phyloP scores from a whole-genome alignment of 441 rosid genomes.

The California macrophylla region DNA sequence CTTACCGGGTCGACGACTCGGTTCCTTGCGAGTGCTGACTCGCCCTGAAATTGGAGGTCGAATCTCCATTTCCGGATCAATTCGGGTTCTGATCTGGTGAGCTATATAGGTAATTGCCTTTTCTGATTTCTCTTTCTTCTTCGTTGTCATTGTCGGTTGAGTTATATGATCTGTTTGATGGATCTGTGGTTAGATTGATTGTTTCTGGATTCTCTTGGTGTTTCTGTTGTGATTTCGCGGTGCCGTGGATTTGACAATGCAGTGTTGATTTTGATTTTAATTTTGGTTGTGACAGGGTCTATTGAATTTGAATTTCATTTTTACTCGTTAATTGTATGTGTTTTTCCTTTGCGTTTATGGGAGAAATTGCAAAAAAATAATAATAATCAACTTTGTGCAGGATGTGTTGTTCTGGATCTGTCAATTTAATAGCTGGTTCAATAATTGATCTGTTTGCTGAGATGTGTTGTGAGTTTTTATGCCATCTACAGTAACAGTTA shows the following conservation, averaged over 20 bases:
- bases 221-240: not conserved
- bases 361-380: not conserved
- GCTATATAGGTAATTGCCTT: not conserved
- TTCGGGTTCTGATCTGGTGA: not conserved
- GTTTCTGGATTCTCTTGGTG: not conserved
- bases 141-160: not conserved
- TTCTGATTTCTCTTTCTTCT: not conserved
- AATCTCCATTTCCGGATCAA: not conserved
- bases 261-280: not conserved
- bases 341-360: not conserved
- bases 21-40: not conserved
- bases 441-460: not conserved
- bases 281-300: not conserved
- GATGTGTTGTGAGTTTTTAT: not conserved
- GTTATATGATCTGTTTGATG: not conserved
- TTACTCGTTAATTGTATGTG: not conserved
- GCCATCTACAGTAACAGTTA: not conserved
- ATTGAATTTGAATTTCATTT: not conserved
- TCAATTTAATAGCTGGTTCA: not conserved
- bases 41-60: not conserved
- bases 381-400: not conserved
- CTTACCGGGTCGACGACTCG: not conserved
- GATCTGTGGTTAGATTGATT: not conserved
- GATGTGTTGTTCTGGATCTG: not conserved
- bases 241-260: not conserved